Base-by-base conservation (phyloP, 139 green algal genomes). In the Chlorella sorokiniana region DNA sequence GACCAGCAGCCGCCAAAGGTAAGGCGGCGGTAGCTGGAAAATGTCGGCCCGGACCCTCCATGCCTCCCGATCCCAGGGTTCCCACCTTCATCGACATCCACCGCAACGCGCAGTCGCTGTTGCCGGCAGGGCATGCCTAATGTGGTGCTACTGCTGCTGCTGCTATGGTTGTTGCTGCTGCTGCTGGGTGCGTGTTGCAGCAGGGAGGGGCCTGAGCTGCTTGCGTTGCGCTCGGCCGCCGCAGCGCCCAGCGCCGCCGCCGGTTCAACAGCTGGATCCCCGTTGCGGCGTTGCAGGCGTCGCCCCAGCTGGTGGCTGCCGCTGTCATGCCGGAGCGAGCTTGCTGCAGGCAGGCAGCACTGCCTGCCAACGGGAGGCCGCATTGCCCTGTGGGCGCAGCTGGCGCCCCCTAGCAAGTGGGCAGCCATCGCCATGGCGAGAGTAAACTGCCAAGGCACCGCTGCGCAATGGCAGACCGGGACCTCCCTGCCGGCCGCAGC, bases 1-100 rank as follows among this genome's bases (percentile, higher is more conserved):
- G n/a, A n/a, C n/a, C n/a, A n/a, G n/a, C n/a, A n/a, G n/a, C n/a
- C n/a, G n/a, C n/a, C n/a, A n/a, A n/a, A n/a, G n/a, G n/a, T n/a
- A n/a, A n/a, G n/a, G n/a, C n/a, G n/a, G n/a, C n/a, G n/a, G n/a
- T n/a, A n/a, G n/a, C n/a, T n/a, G n/a, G n/a, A n/a, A n/a, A n/a
- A n/a, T n/a, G n/a, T n/a, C n/a, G n/a, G n/a, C n/a, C n/a, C n/a
- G n/a, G n/a, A n/a, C n/a, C n/a, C n/a, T n/a, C n/a, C n/a, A n/a
- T n/a, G n/a, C n/a, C n/a, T n/a, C n/a, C n/a, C n/a, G n/a, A 65
- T 16, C 56, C 14, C 10, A 11, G 1, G 4, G 29, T 23, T 2
- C 88, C 64, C 59, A 96, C 92, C 92, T 91, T 96, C 93, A 69
- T 96, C 93, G 7, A 96, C 92, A 61, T 96, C 93, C 33, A 96